Percentiles rank a stretch among this genome's conserved stretches.
Conservation (phyloP, 352 stramenopile species). For the Pythium brachiatum region DNA sequence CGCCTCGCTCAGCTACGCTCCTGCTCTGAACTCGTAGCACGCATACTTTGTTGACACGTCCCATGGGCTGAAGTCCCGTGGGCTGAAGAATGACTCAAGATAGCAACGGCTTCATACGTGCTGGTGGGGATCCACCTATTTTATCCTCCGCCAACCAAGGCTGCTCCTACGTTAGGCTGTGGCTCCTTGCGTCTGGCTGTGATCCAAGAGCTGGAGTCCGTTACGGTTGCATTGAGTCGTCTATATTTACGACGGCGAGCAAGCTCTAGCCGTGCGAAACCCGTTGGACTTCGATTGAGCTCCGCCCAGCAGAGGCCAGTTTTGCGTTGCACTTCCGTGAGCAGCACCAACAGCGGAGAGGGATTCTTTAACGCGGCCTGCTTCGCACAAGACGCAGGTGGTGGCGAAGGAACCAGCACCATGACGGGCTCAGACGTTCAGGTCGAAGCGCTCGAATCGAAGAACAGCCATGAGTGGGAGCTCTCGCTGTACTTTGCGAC, state of each 20-base stretch:
- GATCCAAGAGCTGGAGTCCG: background rate
- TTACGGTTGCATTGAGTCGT: background rate
- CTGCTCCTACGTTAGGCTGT: background rate
- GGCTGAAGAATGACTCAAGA: too few relatives aligned
- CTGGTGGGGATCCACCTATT: background rate
- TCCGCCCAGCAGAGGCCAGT: background rate
- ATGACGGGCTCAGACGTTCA: constrained; percentile 34
- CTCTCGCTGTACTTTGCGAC: constrained; percentile 76
- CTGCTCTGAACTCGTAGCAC: background rate
- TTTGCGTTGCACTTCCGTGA: background rate
- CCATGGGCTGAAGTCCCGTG: background rate
- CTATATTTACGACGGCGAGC: too few relatives aligned
- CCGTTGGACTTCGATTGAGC: background rate
- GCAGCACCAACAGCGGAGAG: background rate
- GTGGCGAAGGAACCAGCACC: background rate
- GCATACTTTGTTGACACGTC: background rate
- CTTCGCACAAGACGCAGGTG: background rate
- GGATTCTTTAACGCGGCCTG: background rate
- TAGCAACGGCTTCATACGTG: background rate
- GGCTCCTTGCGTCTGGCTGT: background rate
- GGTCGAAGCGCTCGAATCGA: constrained; percentile 35
- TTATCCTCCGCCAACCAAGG: background rate
- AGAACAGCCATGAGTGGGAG: constrained; percentile 74
- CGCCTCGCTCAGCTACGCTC: background rate
- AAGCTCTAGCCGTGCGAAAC: background rate